Evolutionary conservation across 768 basidiomycete genomes (phyloP), one percentile per base, ranked within the genome.

Genomic region (Galerina sulciceps): DNA sequence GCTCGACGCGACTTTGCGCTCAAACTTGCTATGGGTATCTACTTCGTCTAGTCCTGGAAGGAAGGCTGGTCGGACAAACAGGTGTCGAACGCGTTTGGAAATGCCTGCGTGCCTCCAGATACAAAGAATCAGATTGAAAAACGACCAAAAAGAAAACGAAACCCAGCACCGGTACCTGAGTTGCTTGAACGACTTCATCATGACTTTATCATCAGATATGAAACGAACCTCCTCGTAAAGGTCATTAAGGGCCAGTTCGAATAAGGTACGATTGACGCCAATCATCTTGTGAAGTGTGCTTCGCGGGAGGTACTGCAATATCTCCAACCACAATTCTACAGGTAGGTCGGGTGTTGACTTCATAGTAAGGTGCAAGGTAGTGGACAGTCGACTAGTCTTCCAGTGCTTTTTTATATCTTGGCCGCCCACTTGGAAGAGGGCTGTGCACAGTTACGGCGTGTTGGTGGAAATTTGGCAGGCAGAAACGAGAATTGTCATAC

Each of bases 21-120:
- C 35, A 37, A 47, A 9, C 22, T 11, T 49, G 18, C 18, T 41
- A 5, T 31, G 35, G 4, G n/a, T 17, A 18, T 38, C 31, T 14
- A 17, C 36, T 56, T 59, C 60, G 22, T 67, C 48, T 11, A 58
- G 23, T 2, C 46, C 48, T 6, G 72, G 67, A 10, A 71, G 52
- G 54, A 75, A 72, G 6, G 60, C 64, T 10, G 73, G 72, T 5
- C 67, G 60, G 36, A 73, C 61, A 31, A 69, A 65, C 18, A 75
- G 53, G 20, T 60, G 64, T 17, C 59, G 62, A 10, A 71, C 69
- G n/a, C 70, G 69, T 10, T 50, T 45, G 18, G 65, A 53, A 37
- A 71, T 61, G 36, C 59, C 64, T 15, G 43, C 20, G 23, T 69
- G 49, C 18, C 69, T 70, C n/a, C 17, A 10, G 17, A 35, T 18